These are phyloP conservation scores for Xylaria sp. DNA, from an alignment of 2,329 filamentous ascomycete species.

Conservation along the genomic window DNA sequence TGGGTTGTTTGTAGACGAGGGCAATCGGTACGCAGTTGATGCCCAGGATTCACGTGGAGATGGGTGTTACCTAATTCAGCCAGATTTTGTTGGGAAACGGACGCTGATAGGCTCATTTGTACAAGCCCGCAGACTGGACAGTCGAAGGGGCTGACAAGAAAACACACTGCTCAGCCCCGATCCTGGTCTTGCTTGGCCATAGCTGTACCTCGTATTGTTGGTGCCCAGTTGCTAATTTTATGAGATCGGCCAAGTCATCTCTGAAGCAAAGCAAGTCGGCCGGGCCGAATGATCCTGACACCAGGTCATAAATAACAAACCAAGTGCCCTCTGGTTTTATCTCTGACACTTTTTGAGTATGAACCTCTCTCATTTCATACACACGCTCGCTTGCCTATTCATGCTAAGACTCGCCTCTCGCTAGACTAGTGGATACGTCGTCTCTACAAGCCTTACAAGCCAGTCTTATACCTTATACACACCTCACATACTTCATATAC, in stretches of 20 bases:
- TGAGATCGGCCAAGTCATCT: slow-evolving; percentile 20
- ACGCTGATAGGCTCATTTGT: slow-evolving; percentile 26
- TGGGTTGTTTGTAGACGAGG: not conserved
- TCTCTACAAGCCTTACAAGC: not conserved
- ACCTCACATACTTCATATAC: not conserved
- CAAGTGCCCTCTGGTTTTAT: not conserved
- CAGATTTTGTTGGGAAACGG: slow-evolving; percentile 6
- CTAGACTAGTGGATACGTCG: not conserved
- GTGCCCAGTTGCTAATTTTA: slow-evolving; percentile 27
- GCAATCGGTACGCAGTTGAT: not conserved
- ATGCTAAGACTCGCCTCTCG: not conserved
- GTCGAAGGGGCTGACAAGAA: not conserved
- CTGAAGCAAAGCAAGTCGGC: slow-evolving; percentile 9
- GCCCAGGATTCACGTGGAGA: not conserved
- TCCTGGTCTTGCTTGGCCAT: slow-evolving; percentile 1
- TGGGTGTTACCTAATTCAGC: slow-evolving; percentile 32
- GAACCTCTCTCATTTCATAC: not conserved
- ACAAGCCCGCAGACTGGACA: slow-evolving; percentile 1
- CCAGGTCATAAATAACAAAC: slow-evolving; percentile 15
- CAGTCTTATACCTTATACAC: not conserved
- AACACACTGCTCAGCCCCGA: slow-evolving; percentile 14
- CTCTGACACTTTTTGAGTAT: not conserved
- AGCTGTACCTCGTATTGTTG: slow-evolving; percentile 21
- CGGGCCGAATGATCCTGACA: slow-evolving; percentile 22
- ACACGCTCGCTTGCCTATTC: not conserved